Conservation (phyloP, 78 protist species). For the Fonticula alba region DNA sequence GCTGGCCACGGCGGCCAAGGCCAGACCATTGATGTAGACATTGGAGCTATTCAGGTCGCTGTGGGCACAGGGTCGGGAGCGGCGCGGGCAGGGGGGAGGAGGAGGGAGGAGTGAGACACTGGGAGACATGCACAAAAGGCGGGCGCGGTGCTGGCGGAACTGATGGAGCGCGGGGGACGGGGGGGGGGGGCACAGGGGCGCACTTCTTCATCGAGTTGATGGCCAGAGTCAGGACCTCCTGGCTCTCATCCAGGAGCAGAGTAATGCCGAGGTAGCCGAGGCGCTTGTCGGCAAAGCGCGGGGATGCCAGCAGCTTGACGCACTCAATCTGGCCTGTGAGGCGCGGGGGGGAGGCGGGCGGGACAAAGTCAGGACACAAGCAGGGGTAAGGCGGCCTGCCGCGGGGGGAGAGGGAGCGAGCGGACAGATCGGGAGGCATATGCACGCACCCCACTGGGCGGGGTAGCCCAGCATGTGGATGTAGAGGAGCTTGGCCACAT, state of each 20-base stretch:
- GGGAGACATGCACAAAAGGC: no score
- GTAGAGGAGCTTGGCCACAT: conserved; percentile 87
- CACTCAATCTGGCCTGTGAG: conserved; percentile 57
- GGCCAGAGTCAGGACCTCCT: conserved; percentile 77
- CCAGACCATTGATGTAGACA: conserved; percentile 72
- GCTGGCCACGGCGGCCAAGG: conserved; percentile 79
- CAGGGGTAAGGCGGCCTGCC: no score
- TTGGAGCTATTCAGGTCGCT: conserved; percentile 58
- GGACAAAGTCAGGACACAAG: no score
- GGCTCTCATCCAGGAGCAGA: conserved; percentile 80
- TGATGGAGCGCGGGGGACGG: neutral
- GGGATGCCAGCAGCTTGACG: conserved; percentile 72
- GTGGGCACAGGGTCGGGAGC: neutral
- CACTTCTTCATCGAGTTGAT: conserved; percentile 77
- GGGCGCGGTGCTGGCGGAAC: neutral
- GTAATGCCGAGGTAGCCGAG: conserved; percentile 84
- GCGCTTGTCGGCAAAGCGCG: conserved; percentile 74
- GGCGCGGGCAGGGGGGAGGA: no score
- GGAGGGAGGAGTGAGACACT: neutral
- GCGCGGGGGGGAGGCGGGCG: no score
- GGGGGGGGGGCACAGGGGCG: neutral
- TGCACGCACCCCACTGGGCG: conserved; percentile 8
- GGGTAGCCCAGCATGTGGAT: conserved; percentile 94
- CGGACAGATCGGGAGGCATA: no score
- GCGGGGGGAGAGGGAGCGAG: no score